These are phyloP conservation scores for Astrocystis sublimbata DNA, from an alignment of 495 filamentous ascomycete genomes.

Conservation along the genomic window DNA sequence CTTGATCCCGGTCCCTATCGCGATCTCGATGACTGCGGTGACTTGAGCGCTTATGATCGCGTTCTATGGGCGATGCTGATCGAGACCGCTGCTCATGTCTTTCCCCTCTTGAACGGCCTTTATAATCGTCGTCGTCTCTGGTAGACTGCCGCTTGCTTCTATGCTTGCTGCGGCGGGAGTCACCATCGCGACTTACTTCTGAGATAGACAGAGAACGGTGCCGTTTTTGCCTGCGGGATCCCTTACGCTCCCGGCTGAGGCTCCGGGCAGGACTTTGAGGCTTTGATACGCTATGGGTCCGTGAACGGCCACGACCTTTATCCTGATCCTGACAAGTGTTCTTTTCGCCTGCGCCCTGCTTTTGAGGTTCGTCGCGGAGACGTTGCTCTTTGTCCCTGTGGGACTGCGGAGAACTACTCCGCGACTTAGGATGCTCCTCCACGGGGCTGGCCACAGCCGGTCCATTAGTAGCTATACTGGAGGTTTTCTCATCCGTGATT, in stretches of 20 bases:
- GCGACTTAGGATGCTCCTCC: slow-evolving; percentile 35
- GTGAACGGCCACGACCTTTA: slow-evolving; percentile 32
- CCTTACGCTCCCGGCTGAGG: slow-evolving; percentile 51
- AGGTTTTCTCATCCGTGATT: slow-evolving; percentile 41
- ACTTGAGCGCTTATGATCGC: slow-evolving; percentile 47
- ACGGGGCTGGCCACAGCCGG: slow-evolving; percentile 35
- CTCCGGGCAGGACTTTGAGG: slow-evolving; percentile 29
- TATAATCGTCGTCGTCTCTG: slow-evolving; percentile 40
- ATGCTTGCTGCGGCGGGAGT: slow-evolving; percentile 50
- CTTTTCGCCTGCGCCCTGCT: slow-evolving; percentile 35
- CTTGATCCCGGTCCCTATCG: slow-evolving; percentile 40
- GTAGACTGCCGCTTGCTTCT: slow-evolving; percentile 47
- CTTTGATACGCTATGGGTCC: slow-evolving; percentile 27
- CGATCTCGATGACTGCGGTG: slow-evolving; percentile 54
- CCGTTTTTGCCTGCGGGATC: slow-evolving; percentile 56
- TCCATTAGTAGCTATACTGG: slow-evolving; percentile 38
- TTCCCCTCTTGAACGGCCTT: slow-evolving; percentile 33
- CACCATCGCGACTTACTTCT: slow-evolving; percentile 52
- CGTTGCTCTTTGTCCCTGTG: slow-evolving; percentile 34
- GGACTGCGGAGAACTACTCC: slow-evolving; percentile 43
- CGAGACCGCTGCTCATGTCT: slow-evolving; percentile 49
- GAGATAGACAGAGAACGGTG: slow-evolving; percentile 56
- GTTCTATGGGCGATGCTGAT: slow-evolving; percentile 55
- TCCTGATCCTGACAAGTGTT: slow-evolving; percentile 25
- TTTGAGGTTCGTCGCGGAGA: slow-evolving; percentile 33